Base-by-base conservation (phyloP, 345 rosid genomes). In the Kandelia obovata region DNA sequence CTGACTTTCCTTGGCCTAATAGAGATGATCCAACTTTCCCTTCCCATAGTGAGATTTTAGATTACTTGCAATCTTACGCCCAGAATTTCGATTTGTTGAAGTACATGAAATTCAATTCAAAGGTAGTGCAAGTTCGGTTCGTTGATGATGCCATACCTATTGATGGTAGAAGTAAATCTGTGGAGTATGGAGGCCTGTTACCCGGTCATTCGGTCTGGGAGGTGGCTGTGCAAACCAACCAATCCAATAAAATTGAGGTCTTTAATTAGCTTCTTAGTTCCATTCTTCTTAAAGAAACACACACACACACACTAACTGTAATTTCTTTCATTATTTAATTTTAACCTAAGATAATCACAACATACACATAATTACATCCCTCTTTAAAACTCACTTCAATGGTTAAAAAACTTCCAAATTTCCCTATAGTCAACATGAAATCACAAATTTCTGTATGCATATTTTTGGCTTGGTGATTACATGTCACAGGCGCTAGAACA, bases 1-100 rank as follows among this genome's bases (percentile, higher is more conserved):
- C 92, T n/a, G 98, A 93, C 65, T 89, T 88, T 53, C 91, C 86
- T 2, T 93, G 98, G 98, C 88, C 87, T 28, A 79, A 84, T 17
- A 81, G 97, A 72, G 92, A 89, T 49, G 91, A 85, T 19, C 71
- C 85, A 1, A 68, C 39, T 76, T 91, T 89, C 65, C 98, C 98
- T 30, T 77, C 89, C 49, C 77, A 89, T 66, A 13, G 65, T 39
- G 95, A 91, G 82, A 72, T 94, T 23, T 56, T 89, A 63, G 90
- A 88, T 16, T 94, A 91, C 88, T 78, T 91, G 81, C 82, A 83
- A 30, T 77, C 89, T 58, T 94, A 94, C 66, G 97, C 91, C 43
- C 73, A 79, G 34, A 85, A 83, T 69, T 89, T 88, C 65, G 95
- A 91, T 73, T 58, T 94, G 71, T 58, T 88, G 28, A 94, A 83